Conservation (phyloP, 2,329 filamentous ascomycete species). For the Fusarium ambrosium region DNA sequence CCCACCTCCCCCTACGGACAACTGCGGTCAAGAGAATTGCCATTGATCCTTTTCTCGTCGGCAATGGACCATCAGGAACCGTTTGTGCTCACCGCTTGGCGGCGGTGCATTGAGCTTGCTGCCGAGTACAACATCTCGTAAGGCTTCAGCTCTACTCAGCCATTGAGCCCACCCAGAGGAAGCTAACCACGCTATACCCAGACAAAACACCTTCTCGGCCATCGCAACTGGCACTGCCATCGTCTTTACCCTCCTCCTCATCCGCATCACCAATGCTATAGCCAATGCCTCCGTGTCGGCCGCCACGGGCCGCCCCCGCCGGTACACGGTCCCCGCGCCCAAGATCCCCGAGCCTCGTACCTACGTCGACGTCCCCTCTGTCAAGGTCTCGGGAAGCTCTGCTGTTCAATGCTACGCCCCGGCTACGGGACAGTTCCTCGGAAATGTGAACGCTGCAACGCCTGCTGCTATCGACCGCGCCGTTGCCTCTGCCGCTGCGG, state of each 20-base stretch:
- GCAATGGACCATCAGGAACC: constrained; percentile 40
- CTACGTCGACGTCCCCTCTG: constrained; percentile 69
- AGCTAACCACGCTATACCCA: constrained; percentile 28
- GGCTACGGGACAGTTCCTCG: constrained; percentile 87
- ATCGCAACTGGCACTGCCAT: constrained; percentile 49
- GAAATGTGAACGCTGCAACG: constrained; percentile 82
- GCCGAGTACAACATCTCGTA: constrained; percentile 46
- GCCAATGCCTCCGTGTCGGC: constrained; percentile 42
- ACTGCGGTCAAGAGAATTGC: background rate
- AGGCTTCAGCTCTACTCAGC: constrained; percentile 9
- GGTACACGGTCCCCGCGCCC: constrained; percentile 74
- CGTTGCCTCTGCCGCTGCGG: constrained; percentile 78
- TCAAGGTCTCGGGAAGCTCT: constrained; percentile 75
- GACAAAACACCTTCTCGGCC: constrained; percentile 47
- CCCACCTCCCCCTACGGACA: background rate
- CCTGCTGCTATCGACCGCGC: constrained; percentile 82
- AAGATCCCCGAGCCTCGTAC: constrained; percentile 69
- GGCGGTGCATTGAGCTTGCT: constrained; percentile 37
- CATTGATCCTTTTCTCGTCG: background rate
- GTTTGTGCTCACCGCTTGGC: constrained; percentile 37
- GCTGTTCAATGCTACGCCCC: constrained; percentile 89
- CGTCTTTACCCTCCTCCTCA: constrained; percentile 48
- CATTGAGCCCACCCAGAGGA: constrained; percentile 11
- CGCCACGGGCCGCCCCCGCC: constrained; percentile 59
- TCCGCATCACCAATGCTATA: constrained; percentile 46